These are phyloP conservation scores for Phytopythium ostracodes DNA, from an alignment of 352 stramenopile genomes.

Conservation along the genomic window DNA sequence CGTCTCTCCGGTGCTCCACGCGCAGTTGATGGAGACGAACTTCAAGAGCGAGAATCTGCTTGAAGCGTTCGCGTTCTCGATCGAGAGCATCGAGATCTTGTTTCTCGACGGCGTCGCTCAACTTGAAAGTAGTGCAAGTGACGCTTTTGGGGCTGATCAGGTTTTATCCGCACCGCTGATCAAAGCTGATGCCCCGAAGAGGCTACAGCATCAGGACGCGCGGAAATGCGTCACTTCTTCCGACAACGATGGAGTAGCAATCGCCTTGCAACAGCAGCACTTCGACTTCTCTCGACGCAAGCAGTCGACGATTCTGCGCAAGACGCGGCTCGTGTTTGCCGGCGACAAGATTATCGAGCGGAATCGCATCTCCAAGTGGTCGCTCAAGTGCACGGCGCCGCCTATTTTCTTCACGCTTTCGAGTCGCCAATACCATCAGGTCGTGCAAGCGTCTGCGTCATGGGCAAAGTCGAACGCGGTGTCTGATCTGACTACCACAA, in stretches of 20 bases:
- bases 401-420: slow-evolving; percentile 72
- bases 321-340: slow-evolving; percentile 56
- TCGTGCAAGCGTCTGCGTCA: slow-evolving; percentile 52
- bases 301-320: slow-evolving; percentile 54
- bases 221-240: slow-evolving; percentile 11
- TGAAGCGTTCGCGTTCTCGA: slow-evolving; percentile 51
- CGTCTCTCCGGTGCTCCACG: slow-evolving; percentile 59
- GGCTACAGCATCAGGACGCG: slow-evolving; percentile 10
- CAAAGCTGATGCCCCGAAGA: not conserved
- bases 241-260: slow-evolving; percentile 5
- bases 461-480: slow-evolving; percentile 36
- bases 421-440: slow-evolving; percentile 61
- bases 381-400: slow-evolving; percentile 59
- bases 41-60: slow-evolving; percentile 47
- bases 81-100: slow-evolving; percentile 52
- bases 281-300: slow-evolving; percentile 40
- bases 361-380: slow-evolving; percentile 44
- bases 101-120: slow-evolving; percentile 43
- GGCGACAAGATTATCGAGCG: slow-evolving; percentile 44
- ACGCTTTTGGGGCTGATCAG: not conserved
- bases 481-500: not conserved
- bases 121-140: not conserved
- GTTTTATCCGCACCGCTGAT: not conserved
- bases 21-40: slow-evolving; percentile 39
- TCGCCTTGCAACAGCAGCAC: slow-evolving; percentile 18